A percentile compares a stretch with the other conserved stretches of the same genome.
phyloP scores from a whole-genome alignment of 2,329 filamentous ascomycete genomes.

The Furcasterigmium furcatum region DNA sequence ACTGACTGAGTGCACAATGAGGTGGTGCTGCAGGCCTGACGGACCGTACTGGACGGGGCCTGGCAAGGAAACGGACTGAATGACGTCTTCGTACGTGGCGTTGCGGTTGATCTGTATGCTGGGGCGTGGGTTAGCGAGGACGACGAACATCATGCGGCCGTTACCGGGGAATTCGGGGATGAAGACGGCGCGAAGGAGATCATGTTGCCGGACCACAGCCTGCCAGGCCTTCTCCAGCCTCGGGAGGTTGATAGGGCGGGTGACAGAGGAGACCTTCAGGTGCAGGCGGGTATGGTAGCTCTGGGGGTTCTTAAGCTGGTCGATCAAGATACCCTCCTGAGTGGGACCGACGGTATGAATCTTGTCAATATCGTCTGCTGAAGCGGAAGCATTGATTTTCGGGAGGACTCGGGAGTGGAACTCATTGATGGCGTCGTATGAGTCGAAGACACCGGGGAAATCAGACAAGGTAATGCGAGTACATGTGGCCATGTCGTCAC shows the following conservation, averaged over 20 bases:
- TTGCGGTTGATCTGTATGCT: not conserved
- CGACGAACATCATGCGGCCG: conserved; percentile 6
- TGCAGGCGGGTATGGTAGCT: conserved; percentile 18
- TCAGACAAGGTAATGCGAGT: not conserved
- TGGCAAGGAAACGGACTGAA: no score
- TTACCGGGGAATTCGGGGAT: conserved; percentile 6
- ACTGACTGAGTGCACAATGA: no score
- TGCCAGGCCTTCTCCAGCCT: conserved; percentile 7
- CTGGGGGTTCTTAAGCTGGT: conserved; percentile 19
- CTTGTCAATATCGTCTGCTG: conserved; percentile 18
- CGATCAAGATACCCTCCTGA: conserved; percentile 32
- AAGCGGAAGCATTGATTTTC: not conserved
- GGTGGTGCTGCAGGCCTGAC: no score
- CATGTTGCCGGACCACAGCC: conserved; percentile 8
- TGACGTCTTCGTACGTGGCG: no score
- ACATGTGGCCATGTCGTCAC: no score
- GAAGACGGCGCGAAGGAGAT: conserved; percentile 10
- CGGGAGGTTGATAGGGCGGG: no score
- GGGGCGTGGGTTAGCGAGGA: conserved; percentile 2
- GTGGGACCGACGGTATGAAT: conserved; percentile 31
- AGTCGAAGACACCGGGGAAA: not conserved
- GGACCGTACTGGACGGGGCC: no score
- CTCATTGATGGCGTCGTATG: not conserved
- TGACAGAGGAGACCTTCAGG: not conserved
- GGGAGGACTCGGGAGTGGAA: not conserved